Conservation (phyloP, 345 rosid species). For the Eucalyptus rudis region DNA sequence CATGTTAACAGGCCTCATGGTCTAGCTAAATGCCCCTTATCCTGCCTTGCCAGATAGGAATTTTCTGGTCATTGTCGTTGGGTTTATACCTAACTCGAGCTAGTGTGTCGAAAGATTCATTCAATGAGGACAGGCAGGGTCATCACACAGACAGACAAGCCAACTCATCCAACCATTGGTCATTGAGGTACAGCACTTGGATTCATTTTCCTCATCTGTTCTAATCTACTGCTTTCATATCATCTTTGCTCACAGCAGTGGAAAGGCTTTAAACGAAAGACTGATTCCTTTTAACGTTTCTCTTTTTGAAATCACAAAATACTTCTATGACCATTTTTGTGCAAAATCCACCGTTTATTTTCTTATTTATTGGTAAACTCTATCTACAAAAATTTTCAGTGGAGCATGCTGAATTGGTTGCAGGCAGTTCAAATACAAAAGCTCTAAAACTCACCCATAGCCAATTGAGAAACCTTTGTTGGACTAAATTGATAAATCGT, state of each 20-base stretch:
- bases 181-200: not conserved
- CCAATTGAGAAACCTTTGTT: no score
- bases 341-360: not conserved
- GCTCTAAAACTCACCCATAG: not conserved
- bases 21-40: not conserved
- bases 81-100: not conserved
- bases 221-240: not conserved
- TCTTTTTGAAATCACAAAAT: not conserved
- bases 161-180: not conserved
- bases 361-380: not conserved
- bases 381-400: not conserved
- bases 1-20: not conserved
- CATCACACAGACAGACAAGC: not conserved
- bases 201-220: not conserved
- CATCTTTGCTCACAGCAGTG: not conserved
- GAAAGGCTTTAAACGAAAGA: not conserved
- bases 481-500: no score
- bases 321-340: not conserved
- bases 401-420: not conserved
- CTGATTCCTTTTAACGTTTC: not conserved
- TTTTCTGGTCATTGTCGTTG: not conserved
- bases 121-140: not conserved
- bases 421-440: not conserved
- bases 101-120: not conserved
- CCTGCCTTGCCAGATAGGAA: not conserved